Evolutionary conservation across 805 yeast species (phyloP), one percentile per base, ranked within the genome.

Genomic region (Kuraishia piskuri): DNA sequence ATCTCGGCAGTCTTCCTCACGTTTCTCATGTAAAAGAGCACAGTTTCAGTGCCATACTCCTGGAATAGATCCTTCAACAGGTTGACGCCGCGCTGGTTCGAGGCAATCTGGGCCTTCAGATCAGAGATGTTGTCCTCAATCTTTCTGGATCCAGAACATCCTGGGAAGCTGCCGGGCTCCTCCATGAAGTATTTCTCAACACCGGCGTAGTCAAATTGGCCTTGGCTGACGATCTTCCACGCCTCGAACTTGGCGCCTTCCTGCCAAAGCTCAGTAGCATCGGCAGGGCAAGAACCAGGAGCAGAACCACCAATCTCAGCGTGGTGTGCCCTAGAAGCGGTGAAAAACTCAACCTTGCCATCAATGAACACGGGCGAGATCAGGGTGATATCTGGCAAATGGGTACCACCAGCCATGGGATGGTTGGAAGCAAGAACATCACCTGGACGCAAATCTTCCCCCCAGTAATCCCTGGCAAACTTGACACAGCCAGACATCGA

Each of bases 281-380:
- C 69, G 2, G 84, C 77, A 22, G 83, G 78, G 71, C 76, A 78
- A 1, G 81, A 74, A 2, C 84, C 84, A 8, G 84, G 82, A 50
- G 80, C 71, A 50, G 80, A 73, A n/a, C 83, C 80, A 46, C 85
- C 85, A 59, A 80, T 80, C 57, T 80, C 85, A 22, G 84, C 79
- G 63, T 80, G 86, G 63, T 80, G 85, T 3, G 83, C 84, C 55
- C 85, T 68, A 1, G 83, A 73, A 3, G 84, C 85, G 20, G 77
- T 76, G 67, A 78, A 78, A 58, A 79, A 80, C 26, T 73, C 68
- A 17, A 78, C 73, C 44, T 70, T 64, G 26, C 72, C 73, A 21
- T 77, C 72, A 53, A 70, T 63, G 56, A 77, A 72, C 1, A 80
- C 83, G 0, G 86, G 86, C 0, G 84, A 76, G 22, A 80, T 76